Base-by-base conservation (phyloP, 108 stramenopile genomes). In the Chaetoceros tenuissimus region DNA sequence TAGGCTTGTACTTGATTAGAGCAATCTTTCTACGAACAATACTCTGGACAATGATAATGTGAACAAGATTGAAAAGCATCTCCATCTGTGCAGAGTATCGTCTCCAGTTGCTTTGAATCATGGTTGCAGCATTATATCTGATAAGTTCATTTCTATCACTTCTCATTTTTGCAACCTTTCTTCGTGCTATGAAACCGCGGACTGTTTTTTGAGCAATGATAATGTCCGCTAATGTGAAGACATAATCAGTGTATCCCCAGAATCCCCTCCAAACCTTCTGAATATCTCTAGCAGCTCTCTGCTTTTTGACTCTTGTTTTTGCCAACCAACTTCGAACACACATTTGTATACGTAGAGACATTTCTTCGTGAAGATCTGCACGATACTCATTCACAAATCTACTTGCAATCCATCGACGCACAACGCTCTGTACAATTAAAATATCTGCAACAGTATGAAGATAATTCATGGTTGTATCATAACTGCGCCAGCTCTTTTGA, bases 31-130 rank as follows among this genome's bases (percentile, higher is more conserved):
- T 68, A 21, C 84, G 68, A 57, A 73, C 74, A 19, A 84, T 30
- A 58, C 82, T 83, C 72, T 89, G 81, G 27, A 78, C 73, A 17
- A 80, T 70, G 59, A 82, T 84, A 24, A 87, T 71, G 44, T 81
- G 74, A 13, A 82, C 79, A 48, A 82, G 60, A n/a, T 63, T 60
- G 44, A 69, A 70, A 22, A 82, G 62, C 59, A 84, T 60, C 19
- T 61, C 52, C 20, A 67, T 56, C 25, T 76, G 81, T 28, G 82
- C 80, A 30, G 49, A 58, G 49, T 79, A 65, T 1, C 69, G 64
- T 54, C 86, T 59, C 73, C 75, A 79, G 10, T 52, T 29, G 19
- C 51, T 51, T 53, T 82, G 81, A 40, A 83, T 74, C 45, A 51
- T 47, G 2, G 61, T 62, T 1, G 74, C 77, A 24, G 73, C 62